These are phyloP conservation scores for Blastocladiella britannica DNA, from an alignment of 192 early-diverging fungal species.

Conservation along the genomic window DNA sequence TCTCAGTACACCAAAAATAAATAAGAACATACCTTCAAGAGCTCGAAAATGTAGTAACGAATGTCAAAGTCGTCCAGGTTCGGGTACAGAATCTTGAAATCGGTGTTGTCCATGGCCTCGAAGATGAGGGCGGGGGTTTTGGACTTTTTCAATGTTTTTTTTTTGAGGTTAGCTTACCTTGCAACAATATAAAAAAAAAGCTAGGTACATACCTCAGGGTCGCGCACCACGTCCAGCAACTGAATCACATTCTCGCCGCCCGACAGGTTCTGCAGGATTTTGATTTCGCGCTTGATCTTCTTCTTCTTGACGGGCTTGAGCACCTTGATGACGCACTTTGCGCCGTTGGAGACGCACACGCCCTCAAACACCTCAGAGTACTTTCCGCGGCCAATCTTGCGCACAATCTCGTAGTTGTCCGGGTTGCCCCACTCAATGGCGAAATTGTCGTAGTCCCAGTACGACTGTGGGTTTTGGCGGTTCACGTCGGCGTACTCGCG, in stretches of 20 bases:
- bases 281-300: conserved; percentile 99
- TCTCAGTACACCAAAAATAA: no score
- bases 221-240: conserved; percentile 82
- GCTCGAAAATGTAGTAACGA: conserved; percentile 88
- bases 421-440: conserved; percentile 82
- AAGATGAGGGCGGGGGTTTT: conserved; percentile 93
- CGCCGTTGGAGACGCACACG: conserved; percentile 65
- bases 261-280: conserved; percentile 90
- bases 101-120: conserved; percentile 91
- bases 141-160: no score
- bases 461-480: conserved; percentile 50
- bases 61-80: conserved; percentile 86
- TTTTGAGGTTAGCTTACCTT: neutral
- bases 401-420: conserved; percentile 93
- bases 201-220: conserved; percentile 46
- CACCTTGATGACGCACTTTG: conserved; percentile 95
- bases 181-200: neutral
- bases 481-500: conserved; percentile 84
- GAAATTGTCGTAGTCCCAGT: conserved; percentile 96
- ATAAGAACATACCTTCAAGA: conserved; percentile 50
- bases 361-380: conserved; percentile 99
- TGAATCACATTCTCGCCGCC: conserved; percentile 86
- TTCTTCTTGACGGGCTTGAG: conserved; percentile 99
- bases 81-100: conserved; percentile 92
- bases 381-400: conserved; percentile 95